These are phyloP conservation scores for Globisporangium ultimum DNA, from an alignment of 352 stramenopile species.

Conservation along the genomic window DNA sequence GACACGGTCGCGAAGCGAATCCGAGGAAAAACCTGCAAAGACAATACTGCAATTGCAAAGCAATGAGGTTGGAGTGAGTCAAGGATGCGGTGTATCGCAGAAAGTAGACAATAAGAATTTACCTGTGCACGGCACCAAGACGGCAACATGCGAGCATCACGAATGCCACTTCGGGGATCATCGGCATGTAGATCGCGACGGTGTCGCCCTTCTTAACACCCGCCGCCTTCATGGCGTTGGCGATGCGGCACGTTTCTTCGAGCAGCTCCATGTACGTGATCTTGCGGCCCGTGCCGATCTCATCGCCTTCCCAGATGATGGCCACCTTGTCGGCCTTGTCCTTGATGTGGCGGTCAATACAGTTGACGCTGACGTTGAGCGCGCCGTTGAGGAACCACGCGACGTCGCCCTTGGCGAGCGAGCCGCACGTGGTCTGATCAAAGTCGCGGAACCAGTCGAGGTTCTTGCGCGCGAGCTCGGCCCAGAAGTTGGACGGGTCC, in stretches of 20 bases:
- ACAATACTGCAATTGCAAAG: conserved; percentile 78
- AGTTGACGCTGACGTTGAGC: conserved; percentile 94
- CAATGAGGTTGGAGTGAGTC: not conserved
- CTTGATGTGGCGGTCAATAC: conserved; percentile 93
- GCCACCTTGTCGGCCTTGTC: conserved; percentile 84
- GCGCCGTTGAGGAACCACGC: conserved; percentile 95
- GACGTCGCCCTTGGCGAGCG: conserved; percentile 90
- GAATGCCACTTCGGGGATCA: conserved; percentile 98
- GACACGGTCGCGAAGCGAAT: conserved; percentile 94
- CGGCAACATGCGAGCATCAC: conserved; percentile 97
- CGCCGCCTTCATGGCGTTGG: conserved; percentile 85
- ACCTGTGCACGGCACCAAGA: conserved; percentile 93
- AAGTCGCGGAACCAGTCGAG: conserved; percentile 95
- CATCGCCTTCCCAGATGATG: conserved; percentile 97
- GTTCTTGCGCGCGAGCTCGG: conserved; percentile 78
- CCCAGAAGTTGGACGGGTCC: conserved; percentile 92
- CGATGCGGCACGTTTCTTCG: conserved; percentile 87
- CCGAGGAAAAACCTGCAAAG: conserved; percentile 95
- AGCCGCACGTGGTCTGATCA: conserved; percentile 80
- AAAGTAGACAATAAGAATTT: not conserved
- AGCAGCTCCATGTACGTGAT: conserved; percentile 93
- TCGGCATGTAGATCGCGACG: conserved; percentile 97
- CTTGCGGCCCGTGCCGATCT: conserved; percentile 86
- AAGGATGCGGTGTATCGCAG: not conserved
- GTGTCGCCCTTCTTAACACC: conserved; percentile 81